Evolutionary conservation across 2,329 filamentous ascomycete genomes (phyloP).

Genomic region (Aspergillus latus): DNA sequence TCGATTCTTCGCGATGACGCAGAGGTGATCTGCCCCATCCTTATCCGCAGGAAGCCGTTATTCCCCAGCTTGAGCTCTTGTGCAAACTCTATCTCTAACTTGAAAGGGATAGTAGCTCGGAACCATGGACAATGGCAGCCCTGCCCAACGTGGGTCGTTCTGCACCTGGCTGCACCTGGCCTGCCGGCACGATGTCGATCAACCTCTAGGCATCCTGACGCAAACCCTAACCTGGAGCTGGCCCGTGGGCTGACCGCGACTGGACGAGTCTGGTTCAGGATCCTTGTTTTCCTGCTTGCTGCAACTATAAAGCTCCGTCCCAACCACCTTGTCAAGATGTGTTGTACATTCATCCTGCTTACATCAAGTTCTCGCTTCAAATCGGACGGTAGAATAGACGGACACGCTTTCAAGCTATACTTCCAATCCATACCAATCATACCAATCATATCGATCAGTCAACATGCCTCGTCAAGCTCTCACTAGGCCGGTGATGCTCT

Average conservation of each 20-base stretch:
- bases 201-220: slow-evolving; percentile 13
- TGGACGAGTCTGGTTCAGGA: slow-evolving; percentile 3
- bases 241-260: slow-evolving; percentile 10
- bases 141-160: slow-evolving; percentile 9
- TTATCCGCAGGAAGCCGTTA: neutral
- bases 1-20: neutral
- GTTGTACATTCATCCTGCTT: neutral
- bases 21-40: neutral
- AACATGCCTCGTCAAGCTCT: slow-evolving; percentile 28
- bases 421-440: too few species aligned
- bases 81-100: neutral
- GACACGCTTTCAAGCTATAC: neutral
- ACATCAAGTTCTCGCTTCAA: slow-evolving; percentile 1
- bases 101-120: neutral
- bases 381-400: neutral
- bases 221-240: slow-evolving; percentile 3
- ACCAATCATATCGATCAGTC: neutral
- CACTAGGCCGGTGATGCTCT: slow-evolving; percentile 34
- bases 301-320: slow-evolving; percentile 9
- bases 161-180: neutral
- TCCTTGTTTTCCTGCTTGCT: neutral
- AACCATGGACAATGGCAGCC: neutral
- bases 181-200: slow-evolving; percentile 1
- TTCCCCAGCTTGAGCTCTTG: neutral
- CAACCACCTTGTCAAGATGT: neutral